Conservation (phyloP, 2,329 filamentous ascomycete genomes). For the Ascochyta pisi region DNA sequence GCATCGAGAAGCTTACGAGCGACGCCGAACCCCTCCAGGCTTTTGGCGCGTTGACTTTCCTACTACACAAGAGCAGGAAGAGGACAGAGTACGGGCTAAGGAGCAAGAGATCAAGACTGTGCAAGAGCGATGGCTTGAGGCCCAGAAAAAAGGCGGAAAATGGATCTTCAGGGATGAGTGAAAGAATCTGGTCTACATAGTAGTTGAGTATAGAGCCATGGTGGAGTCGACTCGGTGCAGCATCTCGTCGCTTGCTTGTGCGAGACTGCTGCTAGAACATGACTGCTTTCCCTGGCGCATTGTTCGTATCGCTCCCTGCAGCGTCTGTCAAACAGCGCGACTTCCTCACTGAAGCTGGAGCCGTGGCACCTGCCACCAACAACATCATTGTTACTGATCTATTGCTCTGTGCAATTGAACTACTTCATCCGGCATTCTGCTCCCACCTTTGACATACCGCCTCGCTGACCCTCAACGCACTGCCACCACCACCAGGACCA, state of each 20-base stretch:
- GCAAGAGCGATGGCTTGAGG: conserved; percentile 78
- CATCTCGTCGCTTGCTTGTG: not conserved
- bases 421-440: not conserved
- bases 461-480: not conserved
- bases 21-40: conserved; percentile 77
- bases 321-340: not conserved
- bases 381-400: not conserved
- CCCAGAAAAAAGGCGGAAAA: conserved; percentile 75
- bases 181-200: not conserved
- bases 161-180: conserved; percentile 86
- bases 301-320: not conserved
- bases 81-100: conserved; percentile 70
- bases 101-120: conserved; percentile 69
- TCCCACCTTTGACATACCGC: not conserved
- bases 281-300: not conserved
- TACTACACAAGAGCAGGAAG: conserved; percentile 77
- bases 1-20: conserved; percentile 76
- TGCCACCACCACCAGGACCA: not conserved
- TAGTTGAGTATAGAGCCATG: not conserved
- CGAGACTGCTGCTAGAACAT: not conserved
- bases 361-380: not conserved
- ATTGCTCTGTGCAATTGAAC: not conserved
- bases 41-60: conserved; percentile 94
- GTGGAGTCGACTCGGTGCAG: not conserved
- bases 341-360: not conserved